Percentiles rank a stretch among this genome's conserved stretches.
Evolutionary conservation across 2,329 filamentous ascomycete species (phyloP).

Genomic region (Aspergillus vadensis): DNA sequence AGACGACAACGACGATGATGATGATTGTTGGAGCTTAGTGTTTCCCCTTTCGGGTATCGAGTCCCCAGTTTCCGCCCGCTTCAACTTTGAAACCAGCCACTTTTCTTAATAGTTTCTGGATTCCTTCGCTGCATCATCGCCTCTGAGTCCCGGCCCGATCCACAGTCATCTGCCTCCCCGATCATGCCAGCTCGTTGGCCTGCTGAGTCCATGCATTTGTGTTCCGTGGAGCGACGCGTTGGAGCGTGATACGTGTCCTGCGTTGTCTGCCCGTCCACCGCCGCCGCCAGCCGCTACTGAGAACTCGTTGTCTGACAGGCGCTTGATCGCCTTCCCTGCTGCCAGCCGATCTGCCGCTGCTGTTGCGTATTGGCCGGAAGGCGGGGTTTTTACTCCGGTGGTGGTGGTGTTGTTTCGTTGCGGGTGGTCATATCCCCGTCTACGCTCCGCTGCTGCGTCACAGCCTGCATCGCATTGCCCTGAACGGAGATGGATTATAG

Average conservation of each 20-base stretch:
- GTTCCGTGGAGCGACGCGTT: conserved; percentile 16
- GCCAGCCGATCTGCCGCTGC: conserved; percentile 15
- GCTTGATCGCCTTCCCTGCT: conserved; percentile 10
- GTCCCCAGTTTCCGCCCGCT: not conserved
- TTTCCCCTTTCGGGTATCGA: not conserved
- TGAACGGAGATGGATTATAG: conserved; percentile 36
- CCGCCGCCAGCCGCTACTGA: not conserved
- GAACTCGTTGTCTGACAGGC: conserved; percentile 10
- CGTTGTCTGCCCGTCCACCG: not conserved
- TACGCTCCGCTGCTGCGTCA: conserved; percentile 4
- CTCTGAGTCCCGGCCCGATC: not conserved
- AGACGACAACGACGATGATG: not conserved
- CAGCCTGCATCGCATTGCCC: conserved; percentile 9
- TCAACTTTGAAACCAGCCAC: not conserved
- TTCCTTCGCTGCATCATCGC: not conserved
- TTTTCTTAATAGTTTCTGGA: not conserved
- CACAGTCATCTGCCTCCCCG: conserved; percentile 15
- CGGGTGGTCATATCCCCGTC: not conserved
- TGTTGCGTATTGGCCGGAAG: conserved; percentile 8
- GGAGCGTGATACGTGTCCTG: conserved; percentile 21
- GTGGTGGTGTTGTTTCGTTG: conserved; percentile 5
- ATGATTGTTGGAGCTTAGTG: not conserved
- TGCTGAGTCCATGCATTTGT: conserved; percentile 20
- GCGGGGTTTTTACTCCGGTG: conserved; percentile 15
- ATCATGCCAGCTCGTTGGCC: conserved; percentile 22